Evolutionary conservation across 371 early-diverging fungal genomes (phyloP).

Genomic region (Lichtheimia corymbifera): DNA sequence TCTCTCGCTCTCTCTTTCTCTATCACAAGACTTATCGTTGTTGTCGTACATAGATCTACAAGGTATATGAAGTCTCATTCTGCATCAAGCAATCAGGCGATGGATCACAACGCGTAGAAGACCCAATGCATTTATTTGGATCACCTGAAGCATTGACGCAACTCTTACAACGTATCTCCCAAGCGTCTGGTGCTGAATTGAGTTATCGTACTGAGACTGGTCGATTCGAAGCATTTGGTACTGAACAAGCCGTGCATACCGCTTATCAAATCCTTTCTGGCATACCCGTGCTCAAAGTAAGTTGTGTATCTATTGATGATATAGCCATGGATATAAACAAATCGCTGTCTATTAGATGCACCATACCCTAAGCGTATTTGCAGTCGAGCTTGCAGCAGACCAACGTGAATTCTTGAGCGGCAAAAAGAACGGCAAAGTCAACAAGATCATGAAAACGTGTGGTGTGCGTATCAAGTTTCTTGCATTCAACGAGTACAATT

Average conservation of each 20-base stretch:
- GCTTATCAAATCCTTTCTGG: conserved; percentile 8
- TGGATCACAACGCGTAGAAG: conserved; percentile 3
- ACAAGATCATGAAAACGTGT: conserved; percentile 77
- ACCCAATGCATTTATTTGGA: conserved; percentile 4
- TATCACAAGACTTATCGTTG: background rate
- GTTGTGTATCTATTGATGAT: too few species aligned
- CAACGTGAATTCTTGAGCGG: conserved; percentile 87
- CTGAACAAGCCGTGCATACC: conserved; percentile 11
- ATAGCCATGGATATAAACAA: background rate
- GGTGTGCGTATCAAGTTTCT: conserved; percentile 52
- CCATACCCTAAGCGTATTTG: conserved; percentile 15
- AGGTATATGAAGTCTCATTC: conserved; percentile 13
- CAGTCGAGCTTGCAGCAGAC: conserved; percentile 66
- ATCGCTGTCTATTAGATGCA: conserved; percentile 1
- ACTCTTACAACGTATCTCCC: conserved; percentile 10
- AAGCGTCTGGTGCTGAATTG: conserved; percentile 15
- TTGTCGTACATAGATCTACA: conserved; percentile 5
- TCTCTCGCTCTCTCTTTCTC: background rate
- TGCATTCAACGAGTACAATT: conserved; percentile 64
- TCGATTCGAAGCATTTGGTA: conserved; percentile 14
- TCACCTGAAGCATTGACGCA: conserved; percentile 12
- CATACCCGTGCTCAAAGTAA: conserved; percentile 13
- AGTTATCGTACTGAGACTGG: conserved; percentile 14
- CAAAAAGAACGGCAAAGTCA: conserved; percentile 89
- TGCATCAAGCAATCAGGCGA: background rate